Evolutionary conservation across 257 asterid genomes (phyloP).

Genomic region (Thymus quinquecostatus): DNA sequence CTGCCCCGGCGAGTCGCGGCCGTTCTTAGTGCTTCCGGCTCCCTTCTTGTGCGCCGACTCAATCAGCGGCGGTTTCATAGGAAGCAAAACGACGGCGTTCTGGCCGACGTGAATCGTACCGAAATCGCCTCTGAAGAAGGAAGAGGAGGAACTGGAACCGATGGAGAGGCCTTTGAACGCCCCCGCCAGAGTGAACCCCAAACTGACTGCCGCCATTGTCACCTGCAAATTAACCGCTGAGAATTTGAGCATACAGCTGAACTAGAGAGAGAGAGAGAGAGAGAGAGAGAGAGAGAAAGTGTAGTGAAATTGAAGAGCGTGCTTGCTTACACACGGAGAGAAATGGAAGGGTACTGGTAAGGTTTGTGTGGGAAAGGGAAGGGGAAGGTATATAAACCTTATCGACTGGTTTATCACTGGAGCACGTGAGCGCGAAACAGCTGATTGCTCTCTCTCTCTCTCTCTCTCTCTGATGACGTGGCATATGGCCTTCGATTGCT

Average conservation of each 20-base stretch:
- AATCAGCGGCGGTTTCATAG: slow-evolving; percentile 61
- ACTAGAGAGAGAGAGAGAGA: too few relatives aligned
- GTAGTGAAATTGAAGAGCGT: background rate
- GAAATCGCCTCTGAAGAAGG: slow-evolving; percentile 64
- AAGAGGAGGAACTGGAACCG: slow-evolving; percentile 57
- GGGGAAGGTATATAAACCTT: slow-evolving; percentile 26
- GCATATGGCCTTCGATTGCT: background rate
- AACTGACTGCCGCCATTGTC: slow-evolving; percentile 66
- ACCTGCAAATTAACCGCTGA: slow-evolving; percentile 9
- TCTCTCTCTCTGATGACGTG: background rate
- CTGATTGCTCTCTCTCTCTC: background rate
- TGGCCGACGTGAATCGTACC: slow-evolving; percentile 44
- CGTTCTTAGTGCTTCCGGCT: slow-evolving; percentile 94
- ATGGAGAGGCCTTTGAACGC: slow-evolving; percentile 78
- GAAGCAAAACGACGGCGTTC: slow-evolving; percentile 54
- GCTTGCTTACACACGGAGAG: slow-evolving; percentile 27
- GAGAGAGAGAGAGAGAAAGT: background rate
- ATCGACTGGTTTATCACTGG: slow-evolving; percentile 33
- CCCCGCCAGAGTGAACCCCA: slow-evolving; percentile 64
- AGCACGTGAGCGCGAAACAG: slow-evolving; percentile 28
- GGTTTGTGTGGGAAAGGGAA: slow-evolving; percentile 10
- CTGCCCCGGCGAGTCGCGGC: slow-evolving; percentile 94
- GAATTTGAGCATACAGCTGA: too few relatives aligned
- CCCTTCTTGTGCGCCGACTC: slow-evolving; percentile 97
- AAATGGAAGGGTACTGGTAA: background rate